Evolutionary conservation across 1,284 basidiomycete species (phyloP).

Genomic region (Cystobasidiaceae sp.): DNA sequence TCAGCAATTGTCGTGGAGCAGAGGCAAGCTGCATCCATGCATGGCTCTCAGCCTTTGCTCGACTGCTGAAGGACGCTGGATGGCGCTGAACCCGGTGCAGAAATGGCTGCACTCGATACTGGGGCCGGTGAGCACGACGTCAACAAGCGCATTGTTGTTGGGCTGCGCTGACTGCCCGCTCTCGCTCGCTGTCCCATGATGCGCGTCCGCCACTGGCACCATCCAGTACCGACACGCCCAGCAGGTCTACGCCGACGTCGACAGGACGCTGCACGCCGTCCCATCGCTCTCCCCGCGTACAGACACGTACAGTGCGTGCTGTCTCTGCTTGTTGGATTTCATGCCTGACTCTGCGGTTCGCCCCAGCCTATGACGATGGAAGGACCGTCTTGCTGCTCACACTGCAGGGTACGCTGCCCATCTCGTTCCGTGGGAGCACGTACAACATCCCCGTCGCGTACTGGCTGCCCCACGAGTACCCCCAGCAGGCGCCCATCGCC

Average conservation of each 20-base stretch:
- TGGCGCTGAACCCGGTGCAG: conserved; percentile 28
- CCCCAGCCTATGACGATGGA: conserved; percentile 64
- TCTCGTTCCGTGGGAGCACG: conserved; percentile 64
- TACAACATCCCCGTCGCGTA: conserved; percentile 93
- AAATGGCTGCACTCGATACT: conserved; percentile 28
- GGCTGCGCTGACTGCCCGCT: not conserved
- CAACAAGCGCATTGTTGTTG: not conserved
- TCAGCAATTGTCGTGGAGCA: not conserved
- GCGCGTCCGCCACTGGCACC: not conserved
- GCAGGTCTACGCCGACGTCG: conserved; percentile 60
- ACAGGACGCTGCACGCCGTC: conserved; percentile 58
- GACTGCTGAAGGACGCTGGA: not conserved
- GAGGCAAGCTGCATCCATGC: not conserved
- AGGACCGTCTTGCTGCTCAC: conserved; percentile 84
- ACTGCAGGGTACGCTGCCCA: conserved; percentile 84
- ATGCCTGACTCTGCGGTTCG: not conserved
- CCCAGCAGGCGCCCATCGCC: conserved; percentile 72
- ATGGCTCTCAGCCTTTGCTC: not conserved
- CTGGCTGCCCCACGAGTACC: conserved; percentile 81
- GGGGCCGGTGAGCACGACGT: conserved; percentile 2
- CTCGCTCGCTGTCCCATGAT: not conserved
- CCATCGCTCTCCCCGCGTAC: conserved; percentile 76
- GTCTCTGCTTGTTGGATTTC: not conserved
- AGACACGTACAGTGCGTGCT: conserved; percentile 76
- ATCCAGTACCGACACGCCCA: conserved; percentile 60